phyloP scores from a whole-genome alignment of 768 basidiomycete species.

The Panaeolus cyanescens region DNA sequence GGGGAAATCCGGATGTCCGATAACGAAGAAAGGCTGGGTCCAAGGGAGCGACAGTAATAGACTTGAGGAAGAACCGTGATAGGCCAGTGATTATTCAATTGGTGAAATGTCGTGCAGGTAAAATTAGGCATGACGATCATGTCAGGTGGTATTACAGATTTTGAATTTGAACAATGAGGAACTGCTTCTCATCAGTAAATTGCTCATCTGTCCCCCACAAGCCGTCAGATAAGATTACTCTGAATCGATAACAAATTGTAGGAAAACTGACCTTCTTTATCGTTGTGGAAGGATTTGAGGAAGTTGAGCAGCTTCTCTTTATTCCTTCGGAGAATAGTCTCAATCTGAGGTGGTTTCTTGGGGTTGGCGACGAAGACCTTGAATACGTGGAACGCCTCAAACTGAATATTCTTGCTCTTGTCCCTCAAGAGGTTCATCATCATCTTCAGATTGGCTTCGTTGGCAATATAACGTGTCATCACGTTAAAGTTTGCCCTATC shows the following conservation, averaged over 20 bases:
- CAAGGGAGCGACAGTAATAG: neutral
- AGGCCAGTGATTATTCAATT: neutral
- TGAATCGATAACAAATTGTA: neutral
- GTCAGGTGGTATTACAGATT: constrained; percentile 46
- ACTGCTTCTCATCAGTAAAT: constrained; percentile 97
- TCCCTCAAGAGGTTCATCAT: constrained; percentile 99
- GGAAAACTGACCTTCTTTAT: constrained; percentile 82
- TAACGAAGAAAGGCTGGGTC: neutral
- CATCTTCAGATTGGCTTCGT: constrained; percentile 97
- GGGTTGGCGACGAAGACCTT: constrained; percentile 99
- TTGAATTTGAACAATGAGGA: constrained; percentile 91
- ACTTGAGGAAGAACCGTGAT: neutral
- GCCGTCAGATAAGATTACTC: neutral
- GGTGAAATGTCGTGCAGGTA: neutral
- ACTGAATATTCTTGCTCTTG: constrained; percentile 99
- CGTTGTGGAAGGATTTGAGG: constrained; percentile 94
- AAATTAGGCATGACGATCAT: neutral
- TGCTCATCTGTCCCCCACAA: constrained; percentile 73
- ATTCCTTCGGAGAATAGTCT: constrained; percentile 86
- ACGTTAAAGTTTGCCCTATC: constrained; percentile 98
- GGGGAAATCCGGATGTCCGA: neutral
- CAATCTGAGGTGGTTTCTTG: constrained; percentile 97
- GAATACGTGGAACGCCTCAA: constrained; percentile 99
- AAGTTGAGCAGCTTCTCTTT: constrained; percentile 92
- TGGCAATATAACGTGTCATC: constrained; percentile 97